Base-by-base conservation (phyloP, 306 rosid genomes). In the Trifolium pratense region DNA sequence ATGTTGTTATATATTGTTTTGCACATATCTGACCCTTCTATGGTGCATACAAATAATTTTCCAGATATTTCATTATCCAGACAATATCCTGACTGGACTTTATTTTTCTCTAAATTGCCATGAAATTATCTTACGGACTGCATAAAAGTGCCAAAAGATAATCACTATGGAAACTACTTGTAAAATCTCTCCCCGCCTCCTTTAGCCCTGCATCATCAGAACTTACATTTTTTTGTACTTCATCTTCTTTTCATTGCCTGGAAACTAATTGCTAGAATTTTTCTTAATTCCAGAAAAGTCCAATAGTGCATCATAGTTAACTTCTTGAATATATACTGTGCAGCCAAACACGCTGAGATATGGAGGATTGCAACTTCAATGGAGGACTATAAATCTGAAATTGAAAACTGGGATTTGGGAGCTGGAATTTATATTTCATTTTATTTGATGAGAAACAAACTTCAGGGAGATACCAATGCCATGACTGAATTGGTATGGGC, bases 351-450 rank as follows among this genome's bases (percentile, higher is more conserved):
- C 76, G 18, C 89, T 7, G 97, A 94, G 82, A 77, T 91, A 78
- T 91, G 95, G 98, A 79, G 86, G 83, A 79, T 91, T 59, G 95
- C 90, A 43, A 89, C 91, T 67, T 85, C 86, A 59, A 91, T 94
- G 98, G 96, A 89, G 81, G 89, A 71, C 82, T 87, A 88, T 83
- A 94, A 94, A 84, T 88, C 95, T 73, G 98, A 94, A 87, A 94
- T 91, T 81, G 98, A 91, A 52, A 94, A 94, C 78, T 94, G 98
- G 98, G 96, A 94, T 67, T 86, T 88, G 73, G 98, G 98, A 73
- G 97, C 96, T 78, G 98, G 96, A 71, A 78, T 94, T 80, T 94
- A 91, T 75, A 83, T 94, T 84, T 85, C 95, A 68, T 94, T 86
- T 82, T 94, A 89, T 88, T 70, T 81, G 58, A 78, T 88, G 79